These are phyloP conservation scores for Cytidiella melzeri DNA, from an alignment of 768 basidiomycete genomes.

Conservation along the genomic window DNA sequence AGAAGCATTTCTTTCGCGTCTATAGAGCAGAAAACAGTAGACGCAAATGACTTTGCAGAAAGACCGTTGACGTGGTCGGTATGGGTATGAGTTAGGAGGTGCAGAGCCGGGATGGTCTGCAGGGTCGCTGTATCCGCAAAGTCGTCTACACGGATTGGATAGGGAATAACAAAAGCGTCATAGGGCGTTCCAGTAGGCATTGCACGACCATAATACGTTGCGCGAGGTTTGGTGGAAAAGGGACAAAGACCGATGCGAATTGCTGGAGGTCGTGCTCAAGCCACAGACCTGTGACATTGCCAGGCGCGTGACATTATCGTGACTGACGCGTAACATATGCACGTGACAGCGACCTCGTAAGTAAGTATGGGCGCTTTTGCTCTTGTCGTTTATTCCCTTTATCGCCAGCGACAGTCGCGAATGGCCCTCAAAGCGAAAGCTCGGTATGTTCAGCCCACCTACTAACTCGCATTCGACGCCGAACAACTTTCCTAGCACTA, in stretches of 20 bases:
- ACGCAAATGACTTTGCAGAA: constrained; percentile 66
- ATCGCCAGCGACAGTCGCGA: neutral
- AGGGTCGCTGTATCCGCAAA: constrained; percentile 45
- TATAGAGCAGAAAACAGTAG: constrained; percentile 67
- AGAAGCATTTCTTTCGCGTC: constrained; percentile 87
- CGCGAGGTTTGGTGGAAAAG: neutral
- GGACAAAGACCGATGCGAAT: neutral
- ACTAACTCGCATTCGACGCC: neutral
- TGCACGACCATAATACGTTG: no score
- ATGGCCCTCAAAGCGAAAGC: neutral
- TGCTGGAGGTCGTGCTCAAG: neutral
- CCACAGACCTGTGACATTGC: no score
- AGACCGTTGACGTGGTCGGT: constrained; percentile 82
- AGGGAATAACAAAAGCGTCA: constrained; percentile 71
- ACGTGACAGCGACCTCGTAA: no score
- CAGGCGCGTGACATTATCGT: no score
- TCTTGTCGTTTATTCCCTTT: no score
- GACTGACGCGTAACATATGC: no score
- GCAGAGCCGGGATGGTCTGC: constrained; percentile 39
- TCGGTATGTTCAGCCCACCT: neutral
- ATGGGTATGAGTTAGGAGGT: constrained; percentile 88
- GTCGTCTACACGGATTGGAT: constrained; percentile 79
- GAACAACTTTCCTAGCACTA: constrained; percentile 49
- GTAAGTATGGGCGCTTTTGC: no score
- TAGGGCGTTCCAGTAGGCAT: constrained; percentile 81